Evolutionary conservation across 139 green algal genomes (phyloP).

Genomic region (Picochlorum sp.): DNA sequence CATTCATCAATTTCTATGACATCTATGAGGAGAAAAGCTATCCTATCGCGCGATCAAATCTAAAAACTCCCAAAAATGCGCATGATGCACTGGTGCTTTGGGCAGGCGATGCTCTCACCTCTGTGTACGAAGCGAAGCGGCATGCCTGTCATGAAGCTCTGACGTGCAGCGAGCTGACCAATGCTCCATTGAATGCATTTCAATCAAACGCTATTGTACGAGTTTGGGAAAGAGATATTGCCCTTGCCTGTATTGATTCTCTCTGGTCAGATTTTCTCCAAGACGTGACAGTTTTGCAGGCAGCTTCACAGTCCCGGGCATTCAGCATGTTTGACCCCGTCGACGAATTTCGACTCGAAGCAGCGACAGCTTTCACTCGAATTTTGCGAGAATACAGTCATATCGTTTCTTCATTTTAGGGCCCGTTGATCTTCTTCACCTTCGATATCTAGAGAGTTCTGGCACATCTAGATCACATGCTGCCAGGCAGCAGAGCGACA

Average conservation of each 20-base stretch:
- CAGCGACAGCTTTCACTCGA: not conserved
- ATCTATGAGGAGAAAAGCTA: too few relatives aligned
- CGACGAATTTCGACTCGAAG: conserved; percentile 23
- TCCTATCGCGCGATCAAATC: too few relatives aligned
- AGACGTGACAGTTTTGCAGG: conserved; percentile 6
- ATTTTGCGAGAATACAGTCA: not conserved
- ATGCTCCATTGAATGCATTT: not conserved
- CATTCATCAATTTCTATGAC: too few relatives aligned
- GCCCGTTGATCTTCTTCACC: not conserved
- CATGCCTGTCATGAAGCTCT: not conserved
- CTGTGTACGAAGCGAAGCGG: conserved; percentile 4
- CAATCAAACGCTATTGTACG: not conserved
- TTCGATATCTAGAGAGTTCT: not conserved
- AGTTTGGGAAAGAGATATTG: conserved; percentile 4
- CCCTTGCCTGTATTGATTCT: conserved; percentile 6
- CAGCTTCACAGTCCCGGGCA: not conserved
- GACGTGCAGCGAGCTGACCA: not conserved
- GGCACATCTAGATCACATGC: not conserved
- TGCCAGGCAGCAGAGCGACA: not conserved
- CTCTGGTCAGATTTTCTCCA: conserved; percentile 26
- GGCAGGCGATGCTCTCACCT: not conserved
- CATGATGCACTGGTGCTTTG: not conserved
- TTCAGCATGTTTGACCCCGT: conserved; percentile 15
- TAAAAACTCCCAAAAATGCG: not conserved
- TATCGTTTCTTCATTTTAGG: not conserved